Evolutionary conservation across 1,284 basidiomycete genomes (phyloP).

Genomic region (Ganoderma sp.): DNA sequence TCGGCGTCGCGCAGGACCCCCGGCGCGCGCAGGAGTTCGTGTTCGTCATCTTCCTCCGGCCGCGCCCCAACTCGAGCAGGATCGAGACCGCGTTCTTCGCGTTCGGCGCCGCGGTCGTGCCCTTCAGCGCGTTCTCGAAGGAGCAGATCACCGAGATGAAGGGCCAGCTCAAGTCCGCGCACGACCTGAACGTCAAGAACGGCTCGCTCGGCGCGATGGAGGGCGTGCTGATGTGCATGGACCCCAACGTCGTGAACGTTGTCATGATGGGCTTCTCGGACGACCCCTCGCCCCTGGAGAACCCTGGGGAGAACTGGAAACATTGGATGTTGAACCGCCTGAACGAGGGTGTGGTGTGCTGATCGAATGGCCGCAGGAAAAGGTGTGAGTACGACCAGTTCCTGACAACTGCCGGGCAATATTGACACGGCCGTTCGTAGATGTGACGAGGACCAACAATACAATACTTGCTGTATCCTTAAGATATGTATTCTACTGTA

Average conservation of each 20-base stretch:
- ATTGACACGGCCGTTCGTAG: not conserved
- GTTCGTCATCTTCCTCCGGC: conserved; percentile 31
- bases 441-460: not conserved
- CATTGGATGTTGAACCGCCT: conserved; percentile 30
- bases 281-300: conserved; percentile 21
- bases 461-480: not conserved
- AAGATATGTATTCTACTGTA: not conserved
- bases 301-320: conserved; percentile 31
- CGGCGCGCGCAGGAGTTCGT: conserved; percentile 28
- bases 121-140: conserved; percentile 25
- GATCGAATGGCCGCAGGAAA: not conserved
- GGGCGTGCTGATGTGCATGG: conserved; percentile 30
- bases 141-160: conserved; percentile 32
- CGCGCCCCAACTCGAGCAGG: conserved; percentile 25
- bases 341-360: conserved; percentile 31
- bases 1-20: conserved; percentile 28
- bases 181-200: conserved; percentile 26
- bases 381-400: not conserved
- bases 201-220: conserved; percentile 31
- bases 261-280: conserved; percentile 34
- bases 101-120: conserved; percentile 31
- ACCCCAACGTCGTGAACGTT: conserved; percentile 28
- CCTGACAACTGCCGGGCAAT: not conserved
- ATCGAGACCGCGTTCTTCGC: conserved; percentile 34
- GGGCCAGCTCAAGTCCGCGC: conserved; percentile 29